Percentiles rank a stretch among this genome's conserved stretches.
These are phyloP conservation scores for Ammopiptanthus mongolicus DNA, from an alignment of 306 rosid genomes.

Conservation along the genomic window DNA sequence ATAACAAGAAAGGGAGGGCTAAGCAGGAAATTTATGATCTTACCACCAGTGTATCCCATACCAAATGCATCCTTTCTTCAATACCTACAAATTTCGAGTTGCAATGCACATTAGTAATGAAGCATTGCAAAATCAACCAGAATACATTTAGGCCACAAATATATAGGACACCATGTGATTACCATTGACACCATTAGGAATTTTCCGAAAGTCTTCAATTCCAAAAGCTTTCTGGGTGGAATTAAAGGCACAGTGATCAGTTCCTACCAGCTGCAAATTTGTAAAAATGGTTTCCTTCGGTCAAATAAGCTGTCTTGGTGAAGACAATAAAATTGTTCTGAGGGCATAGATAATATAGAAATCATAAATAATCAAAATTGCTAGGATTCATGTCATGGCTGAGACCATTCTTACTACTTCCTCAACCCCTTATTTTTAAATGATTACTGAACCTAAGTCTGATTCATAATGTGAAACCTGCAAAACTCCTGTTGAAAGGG, in stretches of 20 bases:
- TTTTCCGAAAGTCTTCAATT: constrained; percentile 79
- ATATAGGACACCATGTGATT: constrained; percentile 20
- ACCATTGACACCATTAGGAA: constrained; percentile 98
- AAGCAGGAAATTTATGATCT: constrained; percentile 27
- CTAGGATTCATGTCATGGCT: background rate
- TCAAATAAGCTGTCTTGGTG: constrained; percentile 6
- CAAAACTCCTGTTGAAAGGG: constrained; percentile 74
- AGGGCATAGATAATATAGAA: background rate
- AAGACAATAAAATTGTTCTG: background rate
- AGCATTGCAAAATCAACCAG: constrained; percentile 19
- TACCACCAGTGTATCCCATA: constrained; percentile 97
- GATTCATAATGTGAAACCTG: constrained; percentile 51
- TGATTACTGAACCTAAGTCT: constrained; percentile 3
- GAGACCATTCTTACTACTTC: constrained; percentile 17
- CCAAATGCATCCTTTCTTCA: constrained; percentile 93
- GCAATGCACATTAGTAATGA: constrained; percentile 10
- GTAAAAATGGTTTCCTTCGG: constrained; percentile 7
- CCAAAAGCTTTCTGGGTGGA: constrained; percentile 88
- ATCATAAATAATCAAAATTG: background rate
- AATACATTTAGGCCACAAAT: constrained; percentile 1
- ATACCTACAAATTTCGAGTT: constrained; percentile 54
- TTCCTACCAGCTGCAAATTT: constrained; percentile 83
- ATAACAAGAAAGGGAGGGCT: background rate
- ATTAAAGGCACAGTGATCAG: constrained; percentile 81
- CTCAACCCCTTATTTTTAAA: background rate